Conservation (phyloP, 139 green algal species). For the Nannochloris sp. region DNA sequence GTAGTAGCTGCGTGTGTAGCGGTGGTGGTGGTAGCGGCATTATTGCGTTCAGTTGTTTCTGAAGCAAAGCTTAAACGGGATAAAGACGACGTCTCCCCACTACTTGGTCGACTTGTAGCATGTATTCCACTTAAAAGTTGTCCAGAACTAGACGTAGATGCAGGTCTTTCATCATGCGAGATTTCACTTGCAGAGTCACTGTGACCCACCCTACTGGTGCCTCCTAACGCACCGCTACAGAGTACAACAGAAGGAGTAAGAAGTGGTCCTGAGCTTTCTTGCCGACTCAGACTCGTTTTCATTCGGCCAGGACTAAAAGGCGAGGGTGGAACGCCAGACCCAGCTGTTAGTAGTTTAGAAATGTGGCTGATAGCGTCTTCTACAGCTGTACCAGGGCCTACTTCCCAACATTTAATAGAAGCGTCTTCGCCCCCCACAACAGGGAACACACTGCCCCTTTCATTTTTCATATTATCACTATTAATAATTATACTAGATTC, state of each 20-base stretch:
- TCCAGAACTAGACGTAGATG: not conserved
- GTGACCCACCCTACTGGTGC: no score
- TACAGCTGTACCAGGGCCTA: constrained; percentile 24
- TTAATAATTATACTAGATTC: not conserved
- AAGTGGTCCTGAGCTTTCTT: not conserved
- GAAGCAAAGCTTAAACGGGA: not conserved
- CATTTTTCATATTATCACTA: not conserved
- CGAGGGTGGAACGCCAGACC: not conserved
- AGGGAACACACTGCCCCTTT: not conserved
- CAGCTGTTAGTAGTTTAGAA: not conserved
- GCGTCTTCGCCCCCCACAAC: constrained; percentile 11
- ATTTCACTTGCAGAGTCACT: constrained; percentile 12
- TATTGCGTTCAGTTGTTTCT: no score
- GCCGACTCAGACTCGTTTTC: not conserved
- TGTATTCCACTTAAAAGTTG: no score
- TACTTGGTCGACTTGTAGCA: not conserved
- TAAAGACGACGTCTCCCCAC: not conserved
- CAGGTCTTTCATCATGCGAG: not conserved
- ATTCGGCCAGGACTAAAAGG: constrained; percentile 5
- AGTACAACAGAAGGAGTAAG: not conserved
- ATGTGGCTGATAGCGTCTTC: constrained; percentile 28
- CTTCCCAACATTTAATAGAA: constrained; percentile 34
- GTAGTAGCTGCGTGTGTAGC: not conserved
- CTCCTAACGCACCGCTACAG: no score
- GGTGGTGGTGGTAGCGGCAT: not conserved